Percentiles rank a stretch among this genome's conserved stretches.
Conservation (phyloP, 169 alveolate genomes). For the Plasmodium coatneyi region DNA sequence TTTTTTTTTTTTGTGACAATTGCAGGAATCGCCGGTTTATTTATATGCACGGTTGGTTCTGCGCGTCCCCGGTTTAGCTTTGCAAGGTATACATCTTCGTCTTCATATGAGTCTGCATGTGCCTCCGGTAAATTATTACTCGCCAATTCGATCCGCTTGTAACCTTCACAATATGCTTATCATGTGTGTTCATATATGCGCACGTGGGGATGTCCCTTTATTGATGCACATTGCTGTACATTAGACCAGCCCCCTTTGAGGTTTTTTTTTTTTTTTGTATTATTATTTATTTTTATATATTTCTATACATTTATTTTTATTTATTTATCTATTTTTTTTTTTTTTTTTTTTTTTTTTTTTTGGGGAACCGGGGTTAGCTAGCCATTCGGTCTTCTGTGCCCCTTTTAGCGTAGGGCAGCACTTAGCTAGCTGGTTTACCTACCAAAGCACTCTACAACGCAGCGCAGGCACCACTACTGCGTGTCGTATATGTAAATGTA, state of each 20-base stretch:
- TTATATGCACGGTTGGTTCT: neutral
- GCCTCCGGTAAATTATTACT: neutral
- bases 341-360: neutral
- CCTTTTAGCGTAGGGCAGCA: neutral
- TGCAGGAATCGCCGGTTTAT: neutral
- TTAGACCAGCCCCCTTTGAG: neutral
- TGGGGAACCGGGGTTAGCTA: neutral
- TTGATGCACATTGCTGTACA: neutral
- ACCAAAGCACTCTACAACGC: neutral
- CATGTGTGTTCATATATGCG: too few relatives aligned
- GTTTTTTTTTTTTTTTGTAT: neutral
- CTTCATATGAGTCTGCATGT: neutral
- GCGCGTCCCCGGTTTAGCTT: neutral
- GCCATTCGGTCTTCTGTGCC: neutral
- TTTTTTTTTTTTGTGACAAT: neutral
- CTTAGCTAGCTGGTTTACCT: neutral
- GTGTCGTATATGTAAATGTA: neutral
- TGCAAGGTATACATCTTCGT: neutral
- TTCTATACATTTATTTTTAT: neutral
- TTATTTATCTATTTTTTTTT: neutral
- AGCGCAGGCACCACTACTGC: neutral
- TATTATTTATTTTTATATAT: neutral
- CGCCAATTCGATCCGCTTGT: neutral
- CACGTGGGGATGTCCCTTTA: too few relatives aligned
- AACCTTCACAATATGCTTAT: too few relatives aligned